Percentiles rank a stretch among this genome's conserved stretches.
Conservation (phyloP, 2,329 filamentous ascomycete genomes). For the Colletotrichum incanum region DNA sequence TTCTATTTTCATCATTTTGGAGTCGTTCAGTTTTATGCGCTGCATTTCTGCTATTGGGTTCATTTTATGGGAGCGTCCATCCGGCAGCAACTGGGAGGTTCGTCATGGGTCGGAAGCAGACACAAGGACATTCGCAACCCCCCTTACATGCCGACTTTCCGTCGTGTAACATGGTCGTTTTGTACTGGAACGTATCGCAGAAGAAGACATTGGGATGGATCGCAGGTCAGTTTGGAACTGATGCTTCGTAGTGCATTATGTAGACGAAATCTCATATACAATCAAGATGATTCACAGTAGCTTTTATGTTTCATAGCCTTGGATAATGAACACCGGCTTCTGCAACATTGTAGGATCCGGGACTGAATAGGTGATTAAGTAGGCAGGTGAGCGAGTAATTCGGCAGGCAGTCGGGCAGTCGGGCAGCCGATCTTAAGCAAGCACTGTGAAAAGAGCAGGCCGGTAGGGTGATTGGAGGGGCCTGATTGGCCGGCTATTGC, state of each 20-base stretch:
- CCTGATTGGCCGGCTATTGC: slow-evolving; percentile 35
- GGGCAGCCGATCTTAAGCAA: slow-evolving; percentile 26
- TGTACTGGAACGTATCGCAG: slow-evolving; percentile 20
- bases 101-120: slow-evolving; percentile 24
- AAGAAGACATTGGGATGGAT: slow-evolving; percentile 34
- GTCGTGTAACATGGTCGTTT: slow-evolving; percentile 38
- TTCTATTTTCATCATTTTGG: slow-evolving; percentile 27
- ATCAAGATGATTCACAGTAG: slow-evolving; percentile 18
- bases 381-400: slow-evolving; percentile 31
- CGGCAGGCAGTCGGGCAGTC: slow-evolving; percentile 1
- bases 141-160: slow-evolving; percentile 20
- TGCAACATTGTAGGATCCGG: background rate
- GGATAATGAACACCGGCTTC: background rate
- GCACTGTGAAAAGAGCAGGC: slow-evolving; percentile 32
- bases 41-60: slow-evolving; percentile 41
- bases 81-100: slow-evolving; percentile 24
- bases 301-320: background rate
- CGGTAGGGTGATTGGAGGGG: slow-evolving; percentile 13
- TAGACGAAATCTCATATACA: slow-evolving; percentile 36
- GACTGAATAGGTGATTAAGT: background rate
- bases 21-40: slow-evolving; percentile 41
- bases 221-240: slow-evolving; percentile 29
- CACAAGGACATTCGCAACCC: slow-evolving; percentile 16
- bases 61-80: slow-evolving; percentile 42
- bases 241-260: slow-evolving; percentile 32